A percentile compares a stretch with the other conserved stretches of the same genome.
These are phyloP conservation scores for Alternaria brassicicola DNA, from an alignment of 2,329 filamentous ascomycete species.

Conservation along the genomic window DNA sequence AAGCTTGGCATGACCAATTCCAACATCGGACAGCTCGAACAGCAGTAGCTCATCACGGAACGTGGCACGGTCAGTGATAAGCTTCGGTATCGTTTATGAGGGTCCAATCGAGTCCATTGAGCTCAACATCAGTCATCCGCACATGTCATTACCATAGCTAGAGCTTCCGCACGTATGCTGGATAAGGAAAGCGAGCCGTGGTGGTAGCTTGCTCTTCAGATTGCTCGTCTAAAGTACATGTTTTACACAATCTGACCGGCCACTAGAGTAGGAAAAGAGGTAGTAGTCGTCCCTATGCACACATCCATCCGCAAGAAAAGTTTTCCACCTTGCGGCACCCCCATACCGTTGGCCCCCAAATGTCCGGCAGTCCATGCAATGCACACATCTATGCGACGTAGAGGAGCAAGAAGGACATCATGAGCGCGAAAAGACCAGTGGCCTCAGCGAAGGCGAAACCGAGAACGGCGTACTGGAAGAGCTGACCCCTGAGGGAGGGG, in stretches of 20 bases:
- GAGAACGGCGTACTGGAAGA: slow-evolving; percentile 95
- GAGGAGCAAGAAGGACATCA: slow-evolving; percentile 55
- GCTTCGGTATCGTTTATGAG: slow-evolving; percentile 24
- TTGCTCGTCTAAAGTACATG: slow-evolving; percentile 53
- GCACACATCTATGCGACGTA: slow-evolving; percentile 51
- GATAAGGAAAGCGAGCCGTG: slow-evolving; percentile 38
- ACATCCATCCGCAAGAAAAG: slow-evolving; percentile 46
- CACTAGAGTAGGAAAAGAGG: slow-evolving; percentile 48
- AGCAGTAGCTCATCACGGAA: slow-evolving; percentile 29
- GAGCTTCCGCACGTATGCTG: slow-evolving; percentile 31
- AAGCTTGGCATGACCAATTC: slow-evolving; percentile 43
- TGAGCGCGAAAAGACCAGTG: slow-evolving; percentile 69
- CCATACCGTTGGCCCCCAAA: slow-evolving; percentile 43
- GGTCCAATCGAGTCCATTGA: slow-evolving; percentile 40
- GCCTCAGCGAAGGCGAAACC: slow-evolving; percentile 95
- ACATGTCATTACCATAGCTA: slow-evolving; percentile 34
- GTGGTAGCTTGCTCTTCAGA: slow-evolving; percentile 51
- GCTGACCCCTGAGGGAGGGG: slow-evolving; percentile 91
- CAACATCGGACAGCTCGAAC: slow-evolving; percentile 26
- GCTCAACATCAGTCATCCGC: slow-evolving; percentile 25
- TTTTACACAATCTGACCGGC: slow-evolving; percentile 53
- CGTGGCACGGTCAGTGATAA: slow-evolving; percentile 19
- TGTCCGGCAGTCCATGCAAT: slow-evolving; percentile 42
- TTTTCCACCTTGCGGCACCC: slow-evolving; percentile 44
- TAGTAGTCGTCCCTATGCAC: slow-evolving; percentile 50